Percentiles rank a stretch among this genome's conserved stretches.
These are phyloP conservation scores for Tilletia walkeri DNA, from an alignment of 1,284 basidiomycete species.

Conservation along the genomic window DNA sequence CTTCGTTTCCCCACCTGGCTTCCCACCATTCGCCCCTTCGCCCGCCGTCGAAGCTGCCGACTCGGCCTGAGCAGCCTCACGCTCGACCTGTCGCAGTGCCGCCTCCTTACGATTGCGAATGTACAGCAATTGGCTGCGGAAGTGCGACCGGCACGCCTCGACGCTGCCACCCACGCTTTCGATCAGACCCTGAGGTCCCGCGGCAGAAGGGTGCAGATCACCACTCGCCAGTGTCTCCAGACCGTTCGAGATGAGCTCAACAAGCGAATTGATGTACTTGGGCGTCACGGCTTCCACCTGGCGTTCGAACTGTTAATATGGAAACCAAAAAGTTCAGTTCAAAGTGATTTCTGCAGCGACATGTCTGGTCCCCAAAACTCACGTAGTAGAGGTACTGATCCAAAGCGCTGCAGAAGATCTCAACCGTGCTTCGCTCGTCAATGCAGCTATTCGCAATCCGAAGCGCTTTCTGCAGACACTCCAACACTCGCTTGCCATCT, in stretches of 20 bases:
- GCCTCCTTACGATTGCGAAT: conserved; percentile 72
- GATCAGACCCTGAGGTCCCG: conserved; percentile 66
- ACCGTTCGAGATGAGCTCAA: conserved; percentile 50
- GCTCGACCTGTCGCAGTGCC: conserved; percentile 23
- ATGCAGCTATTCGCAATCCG: conserved; percentile 54
- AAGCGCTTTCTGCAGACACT: conserved; percentile 53
- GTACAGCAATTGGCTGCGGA: conserved; percentile 80
- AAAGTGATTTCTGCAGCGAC: background rate
- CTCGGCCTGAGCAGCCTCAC: background rate
- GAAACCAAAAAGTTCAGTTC: background rate
- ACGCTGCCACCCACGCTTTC: conserved; percentile 79
- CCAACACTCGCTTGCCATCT: conserved; percentile 52
- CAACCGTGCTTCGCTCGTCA: conserved; percentile 50
- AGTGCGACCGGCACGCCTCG: conserved; percentile 87
- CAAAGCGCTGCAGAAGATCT: conserved; percentile 52
- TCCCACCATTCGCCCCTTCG: background rate
- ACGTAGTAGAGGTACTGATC: conserved; percentile 54
- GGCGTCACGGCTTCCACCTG: conserved; percentile 50
- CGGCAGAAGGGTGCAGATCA: conserved; percentile 15
- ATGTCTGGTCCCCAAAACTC: conserved; percentile 11
- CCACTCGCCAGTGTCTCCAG: conserved; percentile 30
- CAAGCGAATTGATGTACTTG: conserved; percentile 51
- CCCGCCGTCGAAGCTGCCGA: background rate
- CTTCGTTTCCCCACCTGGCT: background rate
- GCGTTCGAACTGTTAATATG: conserved; percentile 39